A percentile compares a stretch with the other conserved stretches of the same genome.
These are phyloP conservation scores for Trypanosoma platydactyli DNA, from an alignment of 208 protist genomes.

Conservation along the genomic window DNA sequence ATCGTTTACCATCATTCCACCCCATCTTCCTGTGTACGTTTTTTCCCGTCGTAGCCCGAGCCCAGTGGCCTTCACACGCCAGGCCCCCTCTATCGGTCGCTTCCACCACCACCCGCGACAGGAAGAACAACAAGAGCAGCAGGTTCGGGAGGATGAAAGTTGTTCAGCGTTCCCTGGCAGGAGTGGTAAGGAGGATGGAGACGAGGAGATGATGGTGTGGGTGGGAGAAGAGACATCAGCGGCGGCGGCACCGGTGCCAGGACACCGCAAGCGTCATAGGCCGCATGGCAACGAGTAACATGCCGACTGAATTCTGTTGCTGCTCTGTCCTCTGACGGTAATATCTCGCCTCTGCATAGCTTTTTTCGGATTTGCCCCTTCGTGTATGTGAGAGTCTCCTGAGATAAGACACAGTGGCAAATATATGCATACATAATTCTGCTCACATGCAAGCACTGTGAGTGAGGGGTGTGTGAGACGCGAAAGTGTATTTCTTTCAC, in stretches of 20 bases:
- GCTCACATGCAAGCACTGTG: too few relatives aligned
- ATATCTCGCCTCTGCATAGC: too few relatives aligned
- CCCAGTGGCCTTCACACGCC: slow-evolving; percentile 45
- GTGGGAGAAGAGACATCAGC: background rate
- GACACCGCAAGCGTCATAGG: background rate
- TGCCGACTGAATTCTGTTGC: too few relatives aligned
- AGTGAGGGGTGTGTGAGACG: too few relatives aligned
- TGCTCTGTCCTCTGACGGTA: too few relatives aligned
- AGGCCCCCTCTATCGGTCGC: slow-evolving; percentile 28
- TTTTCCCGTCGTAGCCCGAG: slow-evolving; percentile 65
- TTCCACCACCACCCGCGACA: background rate
- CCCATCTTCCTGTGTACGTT: slow-evolving; percentile 65
- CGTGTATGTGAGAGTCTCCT: too few relatives aligned
- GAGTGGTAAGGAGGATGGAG: background rate
- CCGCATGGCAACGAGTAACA: too few relatives aligned
- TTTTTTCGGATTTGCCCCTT: too few relatives aligned
- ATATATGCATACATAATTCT: too few relatives aligned
- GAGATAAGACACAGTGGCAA: too few relatives aligned
- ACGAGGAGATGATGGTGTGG: slow-evolving; percentile 4
- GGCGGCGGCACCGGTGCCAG: background rate
- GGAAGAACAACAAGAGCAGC: slow-evolving; percentile 7
- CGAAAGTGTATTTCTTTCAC: too few relatives aligned
- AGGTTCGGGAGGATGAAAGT: background rate
- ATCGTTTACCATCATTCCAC: slow-evolving; percentile 26
- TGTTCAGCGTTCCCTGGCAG: too few relatives aligned